These are phyloP conservation scores for Vigna reflexopilosa DNA, from an alignment of 306 rosid species.

Conservation along the genomic window DNA sequence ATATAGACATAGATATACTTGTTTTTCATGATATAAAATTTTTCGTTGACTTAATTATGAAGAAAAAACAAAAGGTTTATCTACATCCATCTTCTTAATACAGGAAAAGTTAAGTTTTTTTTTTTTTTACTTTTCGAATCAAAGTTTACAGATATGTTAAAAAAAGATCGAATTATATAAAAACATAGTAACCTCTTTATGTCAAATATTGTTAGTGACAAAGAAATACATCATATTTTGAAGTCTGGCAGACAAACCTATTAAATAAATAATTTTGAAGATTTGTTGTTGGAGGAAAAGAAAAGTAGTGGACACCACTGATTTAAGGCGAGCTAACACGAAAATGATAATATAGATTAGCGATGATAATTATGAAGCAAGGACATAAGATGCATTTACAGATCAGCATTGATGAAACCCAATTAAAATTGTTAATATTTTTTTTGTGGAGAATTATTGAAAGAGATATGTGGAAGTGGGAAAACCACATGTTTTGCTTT, in stretches of 20 bases:
- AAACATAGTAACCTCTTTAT: background rate
- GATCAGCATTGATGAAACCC: constrained; percentile 37
- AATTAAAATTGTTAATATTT: constrained; percentile 14
- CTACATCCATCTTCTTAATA: background rate
- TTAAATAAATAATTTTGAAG: constrained; percentile 14
- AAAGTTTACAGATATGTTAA: background rate
- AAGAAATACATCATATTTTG: background rate
- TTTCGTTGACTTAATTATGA: background rate
- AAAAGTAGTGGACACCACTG: constrained; percentile 25
- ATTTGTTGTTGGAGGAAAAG: constrained; percentile 8
- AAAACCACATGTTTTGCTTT: constrained; percentile 45
- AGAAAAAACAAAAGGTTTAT: background rate
- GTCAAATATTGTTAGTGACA: background rate
- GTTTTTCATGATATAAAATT: background rate
- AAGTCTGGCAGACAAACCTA: background rate
- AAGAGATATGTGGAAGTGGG: constrained; percentile 35
- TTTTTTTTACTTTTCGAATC: background rate
- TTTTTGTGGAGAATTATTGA: constrained; percentile 25
- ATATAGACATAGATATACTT: background rate
- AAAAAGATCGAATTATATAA: background rate
- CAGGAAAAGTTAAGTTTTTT: background rate
- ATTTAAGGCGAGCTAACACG: constrained; percentile 30
- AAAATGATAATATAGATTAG: constrained; percentile 34
- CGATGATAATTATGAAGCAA: constrained; percentile 18
- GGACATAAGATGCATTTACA: constrained; percentile 35